phyloP scores from a whole-genome alignment of 257 asterid species.

The Petrea volubilis region DNA sequence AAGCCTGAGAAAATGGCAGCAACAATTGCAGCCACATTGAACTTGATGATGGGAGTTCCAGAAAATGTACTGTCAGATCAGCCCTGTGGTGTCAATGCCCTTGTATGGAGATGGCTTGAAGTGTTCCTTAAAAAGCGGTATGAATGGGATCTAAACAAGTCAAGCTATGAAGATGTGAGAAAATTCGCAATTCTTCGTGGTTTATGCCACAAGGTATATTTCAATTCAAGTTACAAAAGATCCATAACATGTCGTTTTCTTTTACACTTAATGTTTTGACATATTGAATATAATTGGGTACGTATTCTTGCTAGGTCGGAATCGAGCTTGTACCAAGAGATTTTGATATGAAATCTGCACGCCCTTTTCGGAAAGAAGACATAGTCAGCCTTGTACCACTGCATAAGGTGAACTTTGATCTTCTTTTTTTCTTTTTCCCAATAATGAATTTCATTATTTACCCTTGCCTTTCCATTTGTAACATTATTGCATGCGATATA shows the following conservation, averaged over 20 bases:
- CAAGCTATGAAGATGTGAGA: constrained; percentile 73
- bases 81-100: constrained; percentile 60
- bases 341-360: constrained; percentile 71
- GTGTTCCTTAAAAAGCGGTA: constrained; percentile 81
- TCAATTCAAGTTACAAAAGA: constrained; percentile 21
- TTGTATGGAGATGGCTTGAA: constrained; percentile 91
- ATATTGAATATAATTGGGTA: not conserved
- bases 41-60: constrained; percentile 91
- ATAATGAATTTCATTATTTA: constrained; percentile 13
- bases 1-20: constrained; percentile 71
- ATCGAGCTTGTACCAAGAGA: constrained; percentile 91
- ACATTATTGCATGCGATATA: constrained; percentile 3
- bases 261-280: not conserved
- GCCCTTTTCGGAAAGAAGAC: constrained; percentile 74
- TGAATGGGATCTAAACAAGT: constrained; percentile 70
- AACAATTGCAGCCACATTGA: constrained; percentile 76
- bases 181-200: constrained; percentile 92
- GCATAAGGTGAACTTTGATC: constrained; percentile 67
- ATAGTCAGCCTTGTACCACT: constrained; percentile 87
- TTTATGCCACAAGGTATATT: constrained; percentile 83
- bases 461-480: constrained; percentile 16
- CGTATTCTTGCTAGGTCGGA: constrained; percentile 59
- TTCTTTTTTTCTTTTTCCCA: constrained; percentile 1
- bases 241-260: constrained; percentile 1
- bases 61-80: constrained; percentile 49